Conservation (phyloP, 129 eudicot genomes). For the Pseudognaphalium luteoalbum region DNA sequence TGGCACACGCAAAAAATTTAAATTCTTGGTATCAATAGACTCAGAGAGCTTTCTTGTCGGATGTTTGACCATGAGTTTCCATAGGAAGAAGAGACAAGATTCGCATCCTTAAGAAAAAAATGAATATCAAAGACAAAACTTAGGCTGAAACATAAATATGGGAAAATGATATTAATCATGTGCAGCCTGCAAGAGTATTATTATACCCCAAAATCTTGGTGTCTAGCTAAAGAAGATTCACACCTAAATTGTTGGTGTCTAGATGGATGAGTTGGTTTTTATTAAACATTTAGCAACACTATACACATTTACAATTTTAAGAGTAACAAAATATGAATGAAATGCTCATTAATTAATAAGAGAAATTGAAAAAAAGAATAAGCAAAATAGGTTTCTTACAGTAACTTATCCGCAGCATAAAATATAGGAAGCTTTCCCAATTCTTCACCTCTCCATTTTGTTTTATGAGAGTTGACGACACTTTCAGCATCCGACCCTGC, state of each 20-base stretch:
- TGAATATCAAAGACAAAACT: not conserved
- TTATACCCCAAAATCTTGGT: not conserved
- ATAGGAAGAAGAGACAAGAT: constrained; percentile 62
- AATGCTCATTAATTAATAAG: not conserved
- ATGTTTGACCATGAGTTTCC: constrained; percentile 38
- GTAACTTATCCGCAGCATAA: constrained; percentile 69
- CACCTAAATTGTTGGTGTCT: not conserved
- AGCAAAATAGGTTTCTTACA: constrained; percentile 56
- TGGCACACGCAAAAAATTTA: constrained; percentile 1
- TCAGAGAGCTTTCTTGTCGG: constrained; percentile 52
- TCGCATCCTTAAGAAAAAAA: constrained; percentile 50
- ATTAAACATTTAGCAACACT: too few species aligned
- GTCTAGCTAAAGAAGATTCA: not conserved
- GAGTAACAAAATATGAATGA: not conserved
- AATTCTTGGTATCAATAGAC: not conserved
- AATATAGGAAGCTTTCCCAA: constrained; percentile 87
- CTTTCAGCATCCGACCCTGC: constrained; percentile 90
- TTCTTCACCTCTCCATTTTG: constrained; percentile 65
- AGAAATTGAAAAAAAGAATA: not conserved
- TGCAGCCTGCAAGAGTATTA: not conserved
- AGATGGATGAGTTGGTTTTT: not conserved
- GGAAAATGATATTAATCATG: too few species aligned
- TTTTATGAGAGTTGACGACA: constrained; percentile 53
- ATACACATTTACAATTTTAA: too few species aligned
- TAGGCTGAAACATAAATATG: not conserved